Percentiles rank a stretch among this genome's conserved stretches.
These are phyloP conservation scores for Coniochaeta ligniaria DNA, from an alignment of 2,329 filamentous ascomycete genomes.

Conservation along the genomic window DNA sequence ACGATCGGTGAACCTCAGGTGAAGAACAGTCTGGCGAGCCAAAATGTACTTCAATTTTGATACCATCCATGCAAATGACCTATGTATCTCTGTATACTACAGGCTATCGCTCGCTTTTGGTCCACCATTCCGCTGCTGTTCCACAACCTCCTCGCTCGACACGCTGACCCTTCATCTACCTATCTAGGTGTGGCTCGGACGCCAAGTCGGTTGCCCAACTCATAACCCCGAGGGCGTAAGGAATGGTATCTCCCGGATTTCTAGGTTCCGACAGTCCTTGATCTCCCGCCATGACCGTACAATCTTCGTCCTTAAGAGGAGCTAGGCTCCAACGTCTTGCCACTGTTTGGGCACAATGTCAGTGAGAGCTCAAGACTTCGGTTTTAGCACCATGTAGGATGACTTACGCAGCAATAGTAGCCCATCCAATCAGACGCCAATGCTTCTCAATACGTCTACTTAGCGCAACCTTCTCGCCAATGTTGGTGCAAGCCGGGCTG, in stretches of 20 bases:
- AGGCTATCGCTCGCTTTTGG: conserved; percentile 5
- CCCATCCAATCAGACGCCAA: conserved; percentile 93
- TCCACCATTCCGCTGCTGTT: conserved; percentile 3
- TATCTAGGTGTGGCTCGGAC: not conserved
- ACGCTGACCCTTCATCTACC: not conserved
- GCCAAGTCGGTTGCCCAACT: not conserved
- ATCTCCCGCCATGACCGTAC: not conserved
- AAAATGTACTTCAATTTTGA: not conserved
- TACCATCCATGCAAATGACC: conserved; percentile 3
- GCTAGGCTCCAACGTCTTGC: conserved; percentile 47
- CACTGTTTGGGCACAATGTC: conserved; percentile 25
- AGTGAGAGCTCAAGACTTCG: conserved; percentile 8
- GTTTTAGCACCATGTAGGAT: not conserved
- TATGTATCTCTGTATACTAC: conserved; percentile 3
- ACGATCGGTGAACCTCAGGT: too few species aligned
- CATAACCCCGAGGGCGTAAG: not conserved
- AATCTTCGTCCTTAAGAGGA: conserved; percentile 26
- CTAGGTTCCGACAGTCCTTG: not conserved
- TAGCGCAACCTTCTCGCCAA: conserved; percentile 96
- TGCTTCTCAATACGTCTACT: conserved; percentile 98
- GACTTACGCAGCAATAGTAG: conserved; percentile 65
- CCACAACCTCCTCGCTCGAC: not conserved
- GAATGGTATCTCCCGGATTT: not conserved
- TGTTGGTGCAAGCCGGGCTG: conserved; percentile 90
- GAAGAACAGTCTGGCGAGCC: too few species aligned